phyloP scores from a whole-genome alignment of 306 rosid genomes.

The Prunus davidiana region DNA sequence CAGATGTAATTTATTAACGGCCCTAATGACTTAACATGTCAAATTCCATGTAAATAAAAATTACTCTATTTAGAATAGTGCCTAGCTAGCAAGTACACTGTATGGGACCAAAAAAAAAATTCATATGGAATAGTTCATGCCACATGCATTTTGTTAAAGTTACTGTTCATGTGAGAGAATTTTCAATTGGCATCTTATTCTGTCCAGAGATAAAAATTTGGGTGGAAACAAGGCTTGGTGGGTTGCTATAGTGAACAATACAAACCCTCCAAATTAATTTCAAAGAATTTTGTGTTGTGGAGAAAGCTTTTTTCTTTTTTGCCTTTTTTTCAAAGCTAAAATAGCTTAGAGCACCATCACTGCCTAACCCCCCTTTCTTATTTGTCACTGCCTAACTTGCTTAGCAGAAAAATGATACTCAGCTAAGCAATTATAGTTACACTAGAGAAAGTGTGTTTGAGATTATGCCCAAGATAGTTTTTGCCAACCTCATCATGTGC shows the following conservation, averaged over 20 bases:
- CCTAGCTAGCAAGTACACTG: not conserved
- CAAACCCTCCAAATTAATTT: constrained; percentile 19
- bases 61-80: not conserved
- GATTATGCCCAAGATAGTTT: constrained; percentile 14
- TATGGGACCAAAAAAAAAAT: not conserved
- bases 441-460: constrained; percentile 33
- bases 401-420: constrained; percentile 41
- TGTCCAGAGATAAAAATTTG: constrained; percentile 2
- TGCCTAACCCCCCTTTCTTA: constrained; percentile 36
- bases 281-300: constrained; percentile 16
- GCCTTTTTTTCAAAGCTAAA: not conserved
- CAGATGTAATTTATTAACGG: not conserved
- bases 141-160: not conserved
- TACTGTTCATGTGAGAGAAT: constrained; percentile 1
- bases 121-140: not conserved
- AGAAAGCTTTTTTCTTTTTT: not conserved
- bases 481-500: constrained; percentile 25
- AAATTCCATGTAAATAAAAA: not conserved
- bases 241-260: constrained; percentile 32
- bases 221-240: constrained; percentile 20
- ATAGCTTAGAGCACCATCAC: constrained; percentile 17
- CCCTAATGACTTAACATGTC: not conserved
- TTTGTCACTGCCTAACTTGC: constrained; percentile 56
- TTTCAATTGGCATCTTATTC: constrained; percentile 24
- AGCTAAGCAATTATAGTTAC: constrained; percentile 34